Percentiles rank a stretch among this genome's conserved stretches.
These are phyloP conservation scores for Carex pumila DNA, from an alignment of 176 grass and related monocot species.

Conservation along the genomic window DNA sequence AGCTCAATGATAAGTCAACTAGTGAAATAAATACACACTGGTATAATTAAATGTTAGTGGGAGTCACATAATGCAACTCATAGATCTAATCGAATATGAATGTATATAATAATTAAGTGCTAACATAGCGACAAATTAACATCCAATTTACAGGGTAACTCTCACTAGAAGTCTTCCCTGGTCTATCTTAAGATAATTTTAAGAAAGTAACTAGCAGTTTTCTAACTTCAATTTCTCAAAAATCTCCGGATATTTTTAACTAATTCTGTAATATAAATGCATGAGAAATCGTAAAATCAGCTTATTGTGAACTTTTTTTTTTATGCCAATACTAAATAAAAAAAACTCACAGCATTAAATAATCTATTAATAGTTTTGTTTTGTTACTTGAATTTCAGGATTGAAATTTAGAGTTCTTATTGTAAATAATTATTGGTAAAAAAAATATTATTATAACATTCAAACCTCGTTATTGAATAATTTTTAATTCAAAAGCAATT, in stretches of 20 bases:
- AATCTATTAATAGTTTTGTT: background rate
- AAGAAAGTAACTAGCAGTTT: too few relatives aligned
- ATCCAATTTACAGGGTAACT: background rate
- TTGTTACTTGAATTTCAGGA: background rate
- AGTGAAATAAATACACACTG: background rate
- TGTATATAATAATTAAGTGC: background rate
- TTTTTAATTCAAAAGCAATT: too few relatives aligned
- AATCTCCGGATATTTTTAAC: too few relatives aligned
- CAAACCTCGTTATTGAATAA: too few relatives aligned
- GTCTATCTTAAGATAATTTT: background rate
- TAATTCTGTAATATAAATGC: too few relatives aligned
- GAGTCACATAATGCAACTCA: background rate
- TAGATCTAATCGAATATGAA: background rate
- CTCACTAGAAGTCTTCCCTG: background rate
- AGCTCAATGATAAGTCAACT: background rate
- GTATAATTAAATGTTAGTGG: background rate
- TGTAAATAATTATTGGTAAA: too few relatives aligned
- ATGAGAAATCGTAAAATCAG: too few relatives aligned
- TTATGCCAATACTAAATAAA: background rate
- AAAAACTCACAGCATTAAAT: background rate
- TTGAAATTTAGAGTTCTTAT: too few relatives aligned
- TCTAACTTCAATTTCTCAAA: too few relatives aligned
- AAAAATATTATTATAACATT: too few relatives aligned
- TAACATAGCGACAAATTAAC: background rate
- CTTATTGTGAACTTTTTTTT: background rate